Percentiles rank a stretch among this genome's conserved stretches.
These are phyloP conservation scores for Urochloa ruziziensis DNA, from an alignment of 176 grass and related monocot genomes.

Conservation along the genomic window DNA sequence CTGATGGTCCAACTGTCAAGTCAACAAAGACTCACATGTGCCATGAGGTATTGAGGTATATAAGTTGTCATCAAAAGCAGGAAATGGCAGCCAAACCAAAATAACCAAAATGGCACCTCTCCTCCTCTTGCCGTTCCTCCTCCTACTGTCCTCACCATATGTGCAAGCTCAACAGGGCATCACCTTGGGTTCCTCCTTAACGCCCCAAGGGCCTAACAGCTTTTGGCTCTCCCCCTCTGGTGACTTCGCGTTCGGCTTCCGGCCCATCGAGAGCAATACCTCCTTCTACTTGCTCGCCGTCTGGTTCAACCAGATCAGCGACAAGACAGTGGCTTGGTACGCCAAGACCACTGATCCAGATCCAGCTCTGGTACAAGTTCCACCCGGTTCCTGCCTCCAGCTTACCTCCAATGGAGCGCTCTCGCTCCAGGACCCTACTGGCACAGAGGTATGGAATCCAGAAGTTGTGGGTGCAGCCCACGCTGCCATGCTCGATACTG, in stretches of 20 bases:
- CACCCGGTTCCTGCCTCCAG: constrained; percentile 18
- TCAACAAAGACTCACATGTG: neutral
- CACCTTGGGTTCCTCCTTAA: constrained; percentile 19
- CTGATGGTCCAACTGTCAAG: neutral
- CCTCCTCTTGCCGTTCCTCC: neutral
- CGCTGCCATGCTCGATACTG: constrained; percentile 44
- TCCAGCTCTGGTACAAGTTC: neutral
- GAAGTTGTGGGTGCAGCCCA: neutral
- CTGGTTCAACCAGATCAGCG: constrained; percentile 51
- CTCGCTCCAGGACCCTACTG: constrained; percentile 17
- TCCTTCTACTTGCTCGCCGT: constrained; percentile 43
- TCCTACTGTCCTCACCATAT: neutral
- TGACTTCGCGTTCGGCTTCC: constrained; percentile 23
- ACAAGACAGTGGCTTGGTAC: constrained; percentile 50
- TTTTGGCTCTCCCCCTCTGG: constrained; percentile 23
- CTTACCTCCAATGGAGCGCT: constrained; percentile 27
- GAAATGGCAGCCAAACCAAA: neutral
- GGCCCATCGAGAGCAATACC: neutral
- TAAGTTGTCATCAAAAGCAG: neutral
- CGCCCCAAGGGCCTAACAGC: constrained; percentile 10
- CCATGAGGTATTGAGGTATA: neutral
- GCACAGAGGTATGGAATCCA: constrained; percentile 25
- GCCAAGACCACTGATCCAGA: neutral
- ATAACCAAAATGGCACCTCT: neutral
- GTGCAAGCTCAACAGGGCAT: constrained; percentile 21